These are phyloP conservation scores for Nemania diffusa DNA, from an alignment of 2,329 filamentous ascomycete species.

Conservation along the genomic window DNA sequence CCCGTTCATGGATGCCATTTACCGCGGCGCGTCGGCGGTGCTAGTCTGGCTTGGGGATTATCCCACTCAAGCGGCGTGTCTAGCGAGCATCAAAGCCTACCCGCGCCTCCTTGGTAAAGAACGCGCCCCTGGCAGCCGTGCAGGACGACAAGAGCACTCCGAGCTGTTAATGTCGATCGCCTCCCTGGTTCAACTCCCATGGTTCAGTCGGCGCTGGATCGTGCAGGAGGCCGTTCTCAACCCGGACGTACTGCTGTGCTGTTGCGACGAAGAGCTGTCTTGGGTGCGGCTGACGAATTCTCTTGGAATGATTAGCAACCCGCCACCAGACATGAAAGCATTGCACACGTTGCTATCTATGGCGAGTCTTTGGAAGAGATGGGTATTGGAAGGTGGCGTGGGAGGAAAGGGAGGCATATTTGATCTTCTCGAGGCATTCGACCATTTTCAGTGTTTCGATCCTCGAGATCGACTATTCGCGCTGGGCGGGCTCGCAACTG, in stretches of 20 bases:
- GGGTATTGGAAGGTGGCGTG: conserved; percentile 4
- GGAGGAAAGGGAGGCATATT: conserved; percentile 16
- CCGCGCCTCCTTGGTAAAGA: conserved; percentile 12
- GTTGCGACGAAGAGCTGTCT: conserved; percentile 12
- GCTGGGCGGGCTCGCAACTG: conserved; percentile 21
- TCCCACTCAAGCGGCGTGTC: conserved; percentile 19
- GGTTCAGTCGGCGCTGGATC: conserved; percentile 26
- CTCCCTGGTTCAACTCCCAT: conserved; percentile 17
- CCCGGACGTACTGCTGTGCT: conserved; percentile 15
- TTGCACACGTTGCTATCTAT: conserved; percentile 5
- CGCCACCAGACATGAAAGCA: not conserved
- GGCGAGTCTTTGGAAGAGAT: conserved; percentile 18
- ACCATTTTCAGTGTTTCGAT: conserved; percentile 18
- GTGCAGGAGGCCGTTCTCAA: conserved; percentile 25
- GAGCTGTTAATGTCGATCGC: conserved; percentile 13
- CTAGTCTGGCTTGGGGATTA: conserved; percentile 29
- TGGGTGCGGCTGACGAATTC: conserved; percentile 19
- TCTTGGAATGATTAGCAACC: conserved; percentile 13
- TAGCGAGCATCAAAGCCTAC: conserved; percentile 9
- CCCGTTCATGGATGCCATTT: conserved; percentile 25
- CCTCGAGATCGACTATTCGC: conserved; percentile 20
- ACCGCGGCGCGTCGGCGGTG: conserved; percentile 22
- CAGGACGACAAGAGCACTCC: conserved; percentile 17
- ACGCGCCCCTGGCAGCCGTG: conserved; percentile 6
- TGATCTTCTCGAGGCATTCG: conserved; percentile 25